phyloP scores from a whole-genome alignment of 169 alveolate species.

The Theileria equi region DNA sequence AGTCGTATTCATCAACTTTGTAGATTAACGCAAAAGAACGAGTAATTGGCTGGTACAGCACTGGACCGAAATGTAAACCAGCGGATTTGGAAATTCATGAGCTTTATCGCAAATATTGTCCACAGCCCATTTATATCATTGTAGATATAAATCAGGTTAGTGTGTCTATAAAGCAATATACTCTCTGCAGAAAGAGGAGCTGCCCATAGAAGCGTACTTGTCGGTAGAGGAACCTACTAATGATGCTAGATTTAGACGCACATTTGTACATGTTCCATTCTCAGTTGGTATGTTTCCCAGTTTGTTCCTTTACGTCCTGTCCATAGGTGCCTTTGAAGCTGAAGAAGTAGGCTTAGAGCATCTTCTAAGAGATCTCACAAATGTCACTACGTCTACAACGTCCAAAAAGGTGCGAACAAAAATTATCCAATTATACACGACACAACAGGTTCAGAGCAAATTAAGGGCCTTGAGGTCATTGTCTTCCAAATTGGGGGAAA shows the following conservation, averaged over 20 bases:
- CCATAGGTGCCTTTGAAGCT: slow-evolving; percentile 94
- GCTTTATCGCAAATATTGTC: slow-evolving; percentile 89
- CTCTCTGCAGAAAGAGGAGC: slow-evolving; percentile 43
- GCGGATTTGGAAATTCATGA: slow-evolving; percentile 97
- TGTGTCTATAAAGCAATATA: neutral
- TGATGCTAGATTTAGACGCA: slow-evolving; percentile 87
- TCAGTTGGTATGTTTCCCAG: slow-evolving; percentile 76
- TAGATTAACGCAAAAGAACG: slow-evolving; percentile 89
- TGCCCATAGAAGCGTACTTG: slow-evolving; percentile 93
- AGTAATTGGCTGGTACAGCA: slow-evolving; percentile 98
- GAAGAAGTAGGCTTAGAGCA: slow-evolving; percentile 99
- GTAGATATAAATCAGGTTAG: slow-evolving; percentile 84
- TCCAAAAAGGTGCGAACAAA: slow-evolving; percentile 77
- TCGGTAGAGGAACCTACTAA: slow-evolving; percentile 93
- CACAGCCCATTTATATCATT: slow-evolving; percentile 92
- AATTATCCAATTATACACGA: neutral
- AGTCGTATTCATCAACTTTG: neutral
- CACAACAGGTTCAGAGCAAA: slow-evolving; percentile 68
- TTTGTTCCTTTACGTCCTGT: neutral
- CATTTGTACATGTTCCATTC: slow-evolving; percentile 90
- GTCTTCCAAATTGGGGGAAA: slow-evolving; percentile 63
- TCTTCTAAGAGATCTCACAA: slow-evolving; percentile 94
- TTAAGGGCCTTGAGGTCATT: slow-evolving; percentile 69
- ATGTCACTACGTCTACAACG: slow-evolving; percentile 90
- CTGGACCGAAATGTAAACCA: slow-evolving; percentile 95